A percentile compares a stretch with the other conserved stretches of the same genome.
Conservation (phyloP, 441 rosid species). For the Bruguiera hainesii region DNA sequence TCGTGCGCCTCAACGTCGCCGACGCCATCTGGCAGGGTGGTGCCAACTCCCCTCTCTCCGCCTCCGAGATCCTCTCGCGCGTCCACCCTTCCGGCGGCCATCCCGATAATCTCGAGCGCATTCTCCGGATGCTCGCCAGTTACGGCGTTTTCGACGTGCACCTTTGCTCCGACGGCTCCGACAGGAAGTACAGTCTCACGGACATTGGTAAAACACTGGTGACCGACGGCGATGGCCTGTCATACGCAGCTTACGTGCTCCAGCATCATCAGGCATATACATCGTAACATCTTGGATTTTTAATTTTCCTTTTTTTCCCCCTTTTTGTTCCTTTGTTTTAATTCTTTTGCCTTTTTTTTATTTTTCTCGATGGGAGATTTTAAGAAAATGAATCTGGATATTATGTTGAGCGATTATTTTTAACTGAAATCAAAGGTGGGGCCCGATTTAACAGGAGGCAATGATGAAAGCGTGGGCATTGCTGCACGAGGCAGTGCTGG, state of each 20-base stretch:
- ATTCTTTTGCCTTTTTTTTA: not conserved
- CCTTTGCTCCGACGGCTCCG: conserved; percentile 22
- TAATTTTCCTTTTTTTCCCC: no score
- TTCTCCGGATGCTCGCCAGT: conserved; percentile 83
- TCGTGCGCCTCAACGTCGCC: conserved; percentile 63
- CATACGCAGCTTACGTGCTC: conserved; percentile 75
- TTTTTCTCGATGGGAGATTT: no score
- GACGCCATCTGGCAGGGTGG: conserved; percentile 87
- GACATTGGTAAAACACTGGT: conserved; percentile 77
- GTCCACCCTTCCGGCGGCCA: conserved; percentile 36
- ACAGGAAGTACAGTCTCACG: conserved; percentile 61
- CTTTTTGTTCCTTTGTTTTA: not conserved
- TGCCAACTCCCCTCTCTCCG: conserved; percentile 61
- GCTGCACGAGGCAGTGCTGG: conserved; percentile 69
- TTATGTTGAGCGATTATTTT: no score
- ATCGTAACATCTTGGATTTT: not conserved
- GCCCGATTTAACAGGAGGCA: conserved; percentile 38
- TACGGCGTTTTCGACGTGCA: conserved; percentile 71
- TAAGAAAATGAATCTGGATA: no score
- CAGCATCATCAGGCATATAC: conserved; percentile 79
- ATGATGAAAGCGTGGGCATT: conserved; percentile 73
- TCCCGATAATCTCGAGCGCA: conserved; percentile 68
- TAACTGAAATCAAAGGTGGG: no score
- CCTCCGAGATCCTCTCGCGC: conserved; percentile 62
- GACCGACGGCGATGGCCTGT: conserved; percentile 61